Base-by-base conservation (phyloP, 257 asterid species). In the Gardenia jasminoides region DNA sequence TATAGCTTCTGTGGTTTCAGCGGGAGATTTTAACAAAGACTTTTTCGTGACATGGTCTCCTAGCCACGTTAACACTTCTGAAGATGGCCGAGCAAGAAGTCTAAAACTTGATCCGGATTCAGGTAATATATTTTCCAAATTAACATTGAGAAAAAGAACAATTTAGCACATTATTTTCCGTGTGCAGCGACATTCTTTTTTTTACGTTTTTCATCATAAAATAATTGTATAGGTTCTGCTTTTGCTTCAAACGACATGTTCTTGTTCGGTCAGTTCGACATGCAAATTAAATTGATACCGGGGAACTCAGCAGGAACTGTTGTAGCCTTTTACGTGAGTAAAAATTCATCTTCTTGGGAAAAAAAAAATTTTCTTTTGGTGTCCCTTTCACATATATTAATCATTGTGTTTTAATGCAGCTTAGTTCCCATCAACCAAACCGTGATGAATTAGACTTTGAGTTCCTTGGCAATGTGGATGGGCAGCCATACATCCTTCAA, bases 291-390 rank as follows among this genome's bases (percentile, higher is more conserved):
- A 75, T 36, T 95, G 84, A 81, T 95, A 15, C 92, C 97, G 0
- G 99, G 97, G 24, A 83, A 95, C 76, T 95, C 99, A 31, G 96
- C 97, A 0, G 99, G 99, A 85, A 90, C 98, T 0, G 97, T 93
- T 67, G 97, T 91, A 11, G 97, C 98, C 69, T 92, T 87, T 36
- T 95, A 93, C 72, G 99, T 92, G 80, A 83, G 95, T 61, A 28
- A 3, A 6, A 3, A n/a, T 24, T 10, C 17, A 0, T 58, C 11
- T 62, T 48, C 30, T 0, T 67, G 1, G 28, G 15, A n/a, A n/a
- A n/a, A n/a, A n/a, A n/a, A n/a, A n/a, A n/a, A n/a, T n/a, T n/a
- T n/a, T n/a, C 7, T 58, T 58, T 7, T 1, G 4, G 47, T 41
- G 61, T 67, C 31, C 36, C 33, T 10, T 20, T 11, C 8, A 11